Base-by-base conservation (phyloP, 2,329 filamentous ascomycete genomes). In the Pestalotiopsis sp. region DNA sequence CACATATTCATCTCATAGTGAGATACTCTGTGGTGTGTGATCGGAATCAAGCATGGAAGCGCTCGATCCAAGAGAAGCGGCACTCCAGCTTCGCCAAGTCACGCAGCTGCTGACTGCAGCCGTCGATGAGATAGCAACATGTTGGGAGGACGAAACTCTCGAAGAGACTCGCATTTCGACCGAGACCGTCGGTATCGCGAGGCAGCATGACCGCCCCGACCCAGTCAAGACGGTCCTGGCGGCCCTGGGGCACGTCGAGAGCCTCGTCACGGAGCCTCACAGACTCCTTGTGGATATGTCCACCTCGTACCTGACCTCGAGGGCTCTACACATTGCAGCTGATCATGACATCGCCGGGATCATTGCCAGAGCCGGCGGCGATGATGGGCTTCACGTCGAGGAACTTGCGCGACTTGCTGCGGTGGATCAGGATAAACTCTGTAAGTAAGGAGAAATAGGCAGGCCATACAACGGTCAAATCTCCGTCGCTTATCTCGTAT, bases 241-340 rank as follows among this genome's bases (percentile, higher is more conserved):
- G 3, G 69, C 72, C 2, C 25, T 74, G 12, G 73, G 72, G 4
- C 69, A 70, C 17, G 69, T 73, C 23, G 70, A 74, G 66, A 72
- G 73, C 65, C 72, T 74, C 23, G 68, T 71, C 17, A 68, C 66
- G 23, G 70, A 71, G 4, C 73, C 73, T 2, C 68, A 70, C 59
- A 58, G 70, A 14, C 72, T 72, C 12, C 69, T 74, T 9, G 67
- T 74, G 27, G 71, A 72, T 31, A 69, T 72, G 31, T 66, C 70
- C 27, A 70, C 70, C 36, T 39, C 69, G 39, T 73, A 71, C 64
- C 69, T 72, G 20, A 70, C 72, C 49, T 68, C 70, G 41, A 69
- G 73, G 13, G 68, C 72, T 14, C 70, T 74, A 12, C 73, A 74
- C 17, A 61, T 74, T 27, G 72, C 69, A 11, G 66, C 70, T 20